Percentiles rank a stretch among this genome's conserved stretches.
These are phyloP conservation scores for Lodderomyces margitis DNA, from an alignment of 1,139 yeast genomes.

Conservation along the genomic window DNA sequence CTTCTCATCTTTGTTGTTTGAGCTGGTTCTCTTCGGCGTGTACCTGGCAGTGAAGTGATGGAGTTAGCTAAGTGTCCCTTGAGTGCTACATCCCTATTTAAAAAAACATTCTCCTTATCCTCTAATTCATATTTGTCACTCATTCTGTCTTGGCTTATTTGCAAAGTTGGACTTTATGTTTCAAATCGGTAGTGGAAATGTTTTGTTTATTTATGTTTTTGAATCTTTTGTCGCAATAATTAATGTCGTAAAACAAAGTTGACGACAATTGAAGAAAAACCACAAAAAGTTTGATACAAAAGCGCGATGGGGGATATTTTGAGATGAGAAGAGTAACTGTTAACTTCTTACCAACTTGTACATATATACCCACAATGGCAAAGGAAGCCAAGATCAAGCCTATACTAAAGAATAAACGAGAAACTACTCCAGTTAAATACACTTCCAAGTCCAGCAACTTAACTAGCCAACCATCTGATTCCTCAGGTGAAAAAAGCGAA, in stretches of 20 bases:
- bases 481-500: conserved; percentile 12
- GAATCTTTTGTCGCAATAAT: background rate
- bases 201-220: conserved; percentile 3
- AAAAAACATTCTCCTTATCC: background rate
- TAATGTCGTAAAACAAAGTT: background rate
- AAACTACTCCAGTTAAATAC: background rate
- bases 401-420: conserved; percentile 7
- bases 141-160: background rate
- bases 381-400: conserved; percentile 4
- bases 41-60: background rate
- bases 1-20: conserved; percentile 10
- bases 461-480: conserved; percentile 6
- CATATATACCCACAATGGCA: background rate
- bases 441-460: conserved; percentile 4
- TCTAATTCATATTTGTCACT: background rate
- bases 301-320: background rate
- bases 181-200: background rate
- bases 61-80: background rate
- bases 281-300: background rate
- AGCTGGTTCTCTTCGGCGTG: background rate
- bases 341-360: background rate
- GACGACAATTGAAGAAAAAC: background rate
- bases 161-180: background rate
- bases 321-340: background rate
- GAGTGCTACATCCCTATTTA: background rate